Conservation (phyloP, 371 early-diverging fungal genomes). For the Mucor irregularis region DNA sequence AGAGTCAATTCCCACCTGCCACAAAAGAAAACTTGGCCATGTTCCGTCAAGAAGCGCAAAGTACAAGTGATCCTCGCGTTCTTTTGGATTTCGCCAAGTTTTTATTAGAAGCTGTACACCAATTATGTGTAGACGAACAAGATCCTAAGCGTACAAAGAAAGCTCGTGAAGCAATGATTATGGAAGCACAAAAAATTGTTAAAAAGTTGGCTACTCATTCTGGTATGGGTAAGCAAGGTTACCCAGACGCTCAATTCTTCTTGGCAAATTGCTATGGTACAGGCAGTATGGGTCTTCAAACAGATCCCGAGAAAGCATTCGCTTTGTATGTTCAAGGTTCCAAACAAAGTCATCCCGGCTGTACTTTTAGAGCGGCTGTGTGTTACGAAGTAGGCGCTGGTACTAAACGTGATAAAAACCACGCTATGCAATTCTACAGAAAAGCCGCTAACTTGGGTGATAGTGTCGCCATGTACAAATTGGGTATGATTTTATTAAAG, state of each 20-base stretch:
- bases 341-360: conserved; percentile 89
- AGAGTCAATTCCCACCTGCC: conserved; percentile 43
- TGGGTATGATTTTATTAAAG: conserved; percentile 84
- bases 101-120: conserved; percentile 61
- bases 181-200: conserved; percentile 79
- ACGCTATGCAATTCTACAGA: conserved; percentile 90
- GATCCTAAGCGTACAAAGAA: conserved; percentile 71
- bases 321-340: conserved; percentile 89
- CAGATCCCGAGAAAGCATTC: conserved; percentile 92
- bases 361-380: conserved; percentile 93
- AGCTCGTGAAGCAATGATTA: conserved; percentile 65
- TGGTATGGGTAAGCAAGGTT: conserved; percentile 67
- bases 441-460: conserved; percentile 95
- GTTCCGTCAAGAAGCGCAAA: conserved; percentile 76
- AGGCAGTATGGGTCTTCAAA: conserved; percentile 69
- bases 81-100: conserved; percentile 84
- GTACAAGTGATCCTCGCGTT: conserved; percentile 72
- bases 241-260: conserved; percentile 90
- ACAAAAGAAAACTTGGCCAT: conserved; percentile 70
- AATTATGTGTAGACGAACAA: conserved; percentile 51
- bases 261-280: conserved; percentile 86
- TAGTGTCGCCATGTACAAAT: conserved; percentile 93
- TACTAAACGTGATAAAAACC: conserved; percentile 79
- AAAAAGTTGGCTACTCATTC: conserved; percentile 72
- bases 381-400: conserved; percentile 96